phyloP scores from a whole-genome alignment of 2,329 filamentous ascomycete species.

The Aspergillus fijiensis region DNA sequence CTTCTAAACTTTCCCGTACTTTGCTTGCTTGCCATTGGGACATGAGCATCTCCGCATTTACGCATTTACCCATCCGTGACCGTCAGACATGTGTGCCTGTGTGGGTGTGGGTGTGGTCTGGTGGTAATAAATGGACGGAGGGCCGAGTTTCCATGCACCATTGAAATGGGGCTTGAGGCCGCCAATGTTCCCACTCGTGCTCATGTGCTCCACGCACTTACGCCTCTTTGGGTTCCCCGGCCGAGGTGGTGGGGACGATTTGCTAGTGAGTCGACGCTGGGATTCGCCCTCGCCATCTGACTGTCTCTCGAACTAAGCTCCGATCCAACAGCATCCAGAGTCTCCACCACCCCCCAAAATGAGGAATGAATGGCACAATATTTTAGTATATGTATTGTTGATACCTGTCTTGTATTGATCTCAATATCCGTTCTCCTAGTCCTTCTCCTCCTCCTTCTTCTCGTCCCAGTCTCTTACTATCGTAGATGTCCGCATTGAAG shows the following conservation, averaged over 20 bases:
- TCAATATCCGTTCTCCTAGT: too few species aligned
- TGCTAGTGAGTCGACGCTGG: conserved; percentile 9
- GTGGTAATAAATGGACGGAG: conserved; percentile 8
- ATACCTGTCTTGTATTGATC: too few species aligned
- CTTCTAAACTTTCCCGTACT: background rate
- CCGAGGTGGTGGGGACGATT: conserved; percentile 18
- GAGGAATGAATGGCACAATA: conserved; percentile 18
- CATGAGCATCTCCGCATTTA: conserved; percentile 16
- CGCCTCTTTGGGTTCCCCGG: conserved; percentile 26
- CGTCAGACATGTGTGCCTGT: conserved; percentile 8
- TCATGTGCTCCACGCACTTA: conserved; percentile 23
- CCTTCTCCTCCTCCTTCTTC: too few species aligned
- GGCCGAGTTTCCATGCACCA: conserved; percentile 11
- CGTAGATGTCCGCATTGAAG: too few species aligned
- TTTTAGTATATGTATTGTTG: background rate
- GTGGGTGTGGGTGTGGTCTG: background rate
- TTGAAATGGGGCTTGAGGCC: conserved; percentile 20
- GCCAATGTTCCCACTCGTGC: conserved; percentile 25
- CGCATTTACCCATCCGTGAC: conserved; percentile 11
- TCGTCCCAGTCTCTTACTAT: too few species aligned
- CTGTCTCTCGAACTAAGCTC: conserved; percentile 7
- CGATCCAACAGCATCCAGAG: conserved; percentile 4
- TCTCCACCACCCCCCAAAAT: conserved; percentile 11
- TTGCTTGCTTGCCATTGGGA: conserved; percentile 6
- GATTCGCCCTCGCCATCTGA: conserved; percentile 12